Percentiles rank a stretch among this genome's conserved stretches.
These are phyloP conservation scores for Trametes meyenii DNA, from an alignment of 768 basidiomycete species.

Conservation along the genomic window DNA sequence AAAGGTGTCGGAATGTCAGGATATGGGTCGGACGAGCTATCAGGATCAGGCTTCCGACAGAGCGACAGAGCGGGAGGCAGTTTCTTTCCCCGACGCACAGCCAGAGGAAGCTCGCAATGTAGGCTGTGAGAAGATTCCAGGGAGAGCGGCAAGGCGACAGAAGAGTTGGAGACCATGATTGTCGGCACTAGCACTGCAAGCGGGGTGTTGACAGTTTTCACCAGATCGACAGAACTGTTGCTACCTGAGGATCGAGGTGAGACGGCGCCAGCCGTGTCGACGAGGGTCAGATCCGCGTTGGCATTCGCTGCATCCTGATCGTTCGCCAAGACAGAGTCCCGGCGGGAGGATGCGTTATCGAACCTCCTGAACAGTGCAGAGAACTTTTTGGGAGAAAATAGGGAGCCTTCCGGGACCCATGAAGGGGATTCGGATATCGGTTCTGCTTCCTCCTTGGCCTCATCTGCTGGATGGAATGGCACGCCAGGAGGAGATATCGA, in stretches of 20 bases:
- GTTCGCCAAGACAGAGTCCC: not conserved
- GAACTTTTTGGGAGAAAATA: slow-evolving; percentile 8
- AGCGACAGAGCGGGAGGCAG: slow-evolving; percentile 36
- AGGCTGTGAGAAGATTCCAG: slow-evolving; percentile 34
- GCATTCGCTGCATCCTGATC: not conserved
- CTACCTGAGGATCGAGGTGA: not conserved
- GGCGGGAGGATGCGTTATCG: not conserved
- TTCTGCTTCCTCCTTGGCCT: slow-evolving; percentile 7
- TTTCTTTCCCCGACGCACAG: slow-evolving; percentile 43
- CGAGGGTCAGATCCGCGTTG: not conserved
- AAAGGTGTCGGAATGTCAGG: slow-evolving; percentile 49
- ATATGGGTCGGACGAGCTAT: slow-evolving; percentile 33
- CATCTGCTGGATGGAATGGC: not conserved
- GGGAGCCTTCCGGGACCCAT: slow-evolving; percentile 8
- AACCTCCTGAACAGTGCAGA: not conserved
- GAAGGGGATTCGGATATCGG: not conserved
- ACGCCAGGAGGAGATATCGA: slow-evolving; percentile 29
- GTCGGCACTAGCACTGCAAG: slow-evolving; percentile 28
- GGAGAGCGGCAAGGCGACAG: slow-evolving; percentile 29
- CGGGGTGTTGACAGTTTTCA: not conserved
- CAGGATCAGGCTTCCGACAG: not conserved
- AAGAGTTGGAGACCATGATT: slow-evolving; percentile 39
- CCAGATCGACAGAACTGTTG: not conserved
- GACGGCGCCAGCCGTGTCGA: not conserved
- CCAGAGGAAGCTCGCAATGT: slow-evolving; percentile 33